Evolutionary conservation across 305 asterid species (phyloP).

Genomic region (Fraxinus greggii): DNA sequence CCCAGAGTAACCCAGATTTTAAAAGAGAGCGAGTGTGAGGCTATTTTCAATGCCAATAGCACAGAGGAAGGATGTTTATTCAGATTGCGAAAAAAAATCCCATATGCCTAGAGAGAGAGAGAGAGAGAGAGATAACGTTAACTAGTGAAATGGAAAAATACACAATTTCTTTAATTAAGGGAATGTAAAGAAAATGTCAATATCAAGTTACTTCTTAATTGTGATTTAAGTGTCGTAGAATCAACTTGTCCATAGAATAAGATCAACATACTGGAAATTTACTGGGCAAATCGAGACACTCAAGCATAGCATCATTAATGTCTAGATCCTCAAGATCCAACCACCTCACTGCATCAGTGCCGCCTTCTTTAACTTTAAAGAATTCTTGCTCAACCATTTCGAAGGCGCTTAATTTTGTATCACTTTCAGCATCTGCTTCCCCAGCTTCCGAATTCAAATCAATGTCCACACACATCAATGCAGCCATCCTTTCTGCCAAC

Average conservation of each 20-base stretch:
- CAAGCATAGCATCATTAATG: constrained; percentile 63
- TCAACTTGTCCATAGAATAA: not conserved
- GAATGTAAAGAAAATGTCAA: not conserved
- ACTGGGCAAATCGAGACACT: constrained; percentile 74
- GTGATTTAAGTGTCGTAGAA: not conserved
- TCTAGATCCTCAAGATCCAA: constrained; percentile 92
- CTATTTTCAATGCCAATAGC: not conserved
- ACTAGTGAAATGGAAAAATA: not conserved
- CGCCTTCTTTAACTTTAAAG: constrained; percentile 48
- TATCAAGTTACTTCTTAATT: not conserved
- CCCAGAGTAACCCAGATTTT: constrained; percentile 4
- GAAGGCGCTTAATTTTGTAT: constrained; percentile 37
- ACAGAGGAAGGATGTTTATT: not conserved
- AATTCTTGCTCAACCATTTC: constrained; percentile 69
- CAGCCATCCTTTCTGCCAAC: constrained; percentile 88
- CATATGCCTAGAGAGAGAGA: not conserved
- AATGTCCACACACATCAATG: constrained; percentile 83
- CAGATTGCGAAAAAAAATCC: not conserved
- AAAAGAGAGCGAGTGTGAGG: not conserved
- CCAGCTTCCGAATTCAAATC: constrained; percentile 56
- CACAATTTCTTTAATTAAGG: not conserved
- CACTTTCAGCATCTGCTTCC: constrained; percentile 38
- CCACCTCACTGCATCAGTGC: constrained; percentile 62
- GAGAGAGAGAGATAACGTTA: not conserved
- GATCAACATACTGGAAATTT: constrained; percentile 74